These are phyloP conservation scores for Talaromyces sp. DNA, from an alignment of 2,329 filamentous ascomycete genomes.

Conservation along the genomic window DNA sequence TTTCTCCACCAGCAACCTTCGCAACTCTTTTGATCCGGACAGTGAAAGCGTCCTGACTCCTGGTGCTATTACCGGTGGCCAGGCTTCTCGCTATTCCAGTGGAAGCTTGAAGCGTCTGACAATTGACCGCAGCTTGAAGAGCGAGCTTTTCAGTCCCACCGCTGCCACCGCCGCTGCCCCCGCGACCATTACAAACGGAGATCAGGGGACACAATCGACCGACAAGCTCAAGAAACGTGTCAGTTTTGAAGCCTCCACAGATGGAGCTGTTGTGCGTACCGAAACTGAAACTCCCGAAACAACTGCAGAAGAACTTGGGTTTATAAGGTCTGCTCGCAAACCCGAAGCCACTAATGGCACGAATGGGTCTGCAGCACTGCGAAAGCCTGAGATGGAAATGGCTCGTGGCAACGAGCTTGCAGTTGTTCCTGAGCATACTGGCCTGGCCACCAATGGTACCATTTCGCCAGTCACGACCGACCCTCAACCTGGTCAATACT, in stretches of 20 bases:
- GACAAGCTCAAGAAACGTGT: conserved; percentile 66
- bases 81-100: conserved; percentile 58
- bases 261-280: conserved; percentile 50
- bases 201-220: conserved; percentile 32
- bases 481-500: conserved; percentile 70
- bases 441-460: conserved; percentile 30
- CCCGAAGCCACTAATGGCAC: conserved; percentile 42
- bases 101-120: conserved; percentile 81
- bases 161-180: conserved; percentile 25
- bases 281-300: conserved; percentile 49
- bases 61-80: conserved; percentile 69
- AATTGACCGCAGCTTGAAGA: conserved; percentile 82
- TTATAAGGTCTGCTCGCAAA: conserved; percentile 51
- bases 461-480: conserved; percentile 33
- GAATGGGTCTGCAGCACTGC: conserved; percentile 30
- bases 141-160: conserved; percentile 50
- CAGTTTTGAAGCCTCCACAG: conserved; percentile 71
- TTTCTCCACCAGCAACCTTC: conserved; percentile 79
- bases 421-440: conserved; percentile 61
- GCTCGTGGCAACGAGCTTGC: conserved; percentile 70
- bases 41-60: conserved; percentile 76
- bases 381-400: conserved; percentile 62
- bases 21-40: conserved; percentile 72
- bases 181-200: conserved; percentile 34
- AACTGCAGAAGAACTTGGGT: conserved; percentile 55